A percentile compares a stretch with the other conserved stretches of the same genome.
Conservation (phyloP, 1,284 basidiomycete genomes). For the Irpex lacteus region DNA sequence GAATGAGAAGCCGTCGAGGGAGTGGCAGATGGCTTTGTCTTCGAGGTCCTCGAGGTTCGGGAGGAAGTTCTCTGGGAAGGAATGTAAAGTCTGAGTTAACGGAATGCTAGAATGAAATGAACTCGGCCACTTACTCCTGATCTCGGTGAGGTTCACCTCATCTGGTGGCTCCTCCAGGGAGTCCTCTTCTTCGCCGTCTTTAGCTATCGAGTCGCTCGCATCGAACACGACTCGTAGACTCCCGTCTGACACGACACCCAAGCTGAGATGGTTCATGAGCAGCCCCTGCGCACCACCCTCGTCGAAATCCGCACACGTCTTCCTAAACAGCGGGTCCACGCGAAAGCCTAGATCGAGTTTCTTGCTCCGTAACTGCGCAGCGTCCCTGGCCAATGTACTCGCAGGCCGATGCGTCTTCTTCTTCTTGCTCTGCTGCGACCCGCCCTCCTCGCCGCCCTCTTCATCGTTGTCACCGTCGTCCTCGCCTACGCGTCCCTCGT, state of each 20-base stretch:
- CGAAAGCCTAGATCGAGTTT: constrained; percentile 94
- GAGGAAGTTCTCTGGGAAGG: constrained; percentile 55
- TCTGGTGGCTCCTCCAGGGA: constrained; percentile 59
- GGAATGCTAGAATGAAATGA: constrained; percentile 19
- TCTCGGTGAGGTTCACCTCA: constrained; percentile 62
- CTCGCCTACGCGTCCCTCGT: constrained; percentile 55
- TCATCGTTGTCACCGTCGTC: constrained; percentile 57
- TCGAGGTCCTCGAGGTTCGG: constrained; percentile 64
- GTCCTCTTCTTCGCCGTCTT: constrained; percentile 70
- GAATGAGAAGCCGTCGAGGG: constrained; percentile 81
- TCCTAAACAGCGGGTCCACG: constrained; percentile 96
- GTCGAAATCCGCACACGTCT: constrained; percentile 98
- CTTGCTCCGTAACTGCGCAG: constrained; percentile 82
- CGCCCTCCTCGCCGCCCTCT: constrained; percentile 51
- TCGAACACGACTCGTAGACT: constrained; percentile 93
- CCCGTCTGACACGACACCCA: constrained; percentile 78
- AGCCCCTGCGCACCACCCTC: constrained; percentile 96
- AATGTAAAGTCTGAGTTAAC: constrained; percentile 12
- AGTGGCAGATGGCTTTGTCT: constrained; percentile 74
- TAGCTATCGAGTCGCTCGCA: constrained; percentile 86
- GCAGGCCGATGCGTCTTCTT: constrained; percentile 67
- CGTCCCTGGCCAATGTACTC: constrained; percentile 84
- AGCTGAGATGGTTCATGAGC: constrained; percentile 86
- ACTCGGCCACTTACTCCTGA: constrained; percentile 53
- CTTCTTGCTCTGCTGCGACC: constrained; percentile 51